A percentile compares a stretch with the other conserved stretches of the same genome.
phyloP scores from a whole-genome alignment of 805 yeast genomes.

The Schwanniomyces vanrijiae region DNA sequence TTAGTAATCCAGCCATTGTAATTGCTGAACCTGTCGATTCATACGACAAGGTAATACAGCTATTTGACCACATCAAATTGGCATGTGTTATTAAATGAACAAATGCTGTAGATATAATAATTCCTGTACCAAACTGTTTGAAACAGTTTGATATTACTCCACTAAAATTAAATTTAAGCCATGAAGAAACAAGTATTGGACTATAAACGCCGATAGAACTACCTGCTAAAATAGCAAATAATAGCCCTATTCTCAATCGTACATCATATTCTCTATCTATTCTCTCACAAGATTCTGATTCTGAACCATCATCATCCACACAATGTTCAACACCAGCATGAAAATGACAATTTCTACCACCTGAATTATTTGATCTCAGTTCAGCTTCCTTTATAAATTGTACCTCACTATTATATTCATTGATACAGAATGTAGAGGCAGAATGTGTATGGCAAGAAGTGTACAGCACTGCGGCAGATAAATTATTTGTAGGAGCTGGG shows the following conservation, averaged over 20 bases:
- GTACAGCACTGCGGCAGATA: slow-evolving; percentile 12
- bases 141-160: slow-evolving; percentile 10
- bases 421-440: slow-evolving; percentile 15
- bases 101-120: slow-evolving; percentile 31
- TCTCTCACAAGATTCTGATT: slow-evolving; percentile 16
- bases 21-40: slow-evolving; percentile 27
- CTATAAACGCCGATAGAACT: slow-evolving; percentile 33
- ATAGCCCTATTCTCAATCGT: slow-evolving; percentile 26
- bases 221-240: slow-evolving; percentile 35
- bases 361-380: slow-evolving; percentile 1
- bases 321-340: slow-evolving; percentile 37
- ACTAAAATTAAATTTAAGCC: slow-evolving; percentile 14
- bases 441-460: slow-evolving; percentile 21
- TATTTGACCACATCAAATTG: slow-evolving; percentile 23
- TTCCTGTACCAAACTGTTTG: slow-evolving; percentile 31
- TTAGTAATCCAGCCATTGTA: slow-evolving; percentile 27
- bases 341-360: slow-evolving; percentile 22
- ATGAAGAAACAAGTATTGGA: slow-evolving; percentile 25
- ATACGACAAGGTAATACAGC: slow-evolving; percentile 21
- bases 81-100: slow-evolving; percentile 32
- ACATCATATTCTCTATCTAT: slow-evolving; percentile 28
- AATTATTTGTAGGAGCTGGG: slow-evolving; percentile 15
- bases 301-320: slow-evolving; percentile 10
- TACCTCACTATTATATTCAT: slow-evolving; percentile 13
- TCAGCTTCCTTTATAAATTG: slow-evolving; percentile 13